Percentiles rank a stretch among this genome's conserved stretches.
These are phyloP conservation scores for Mariannaea sp. DNA, from an alignment of 2,329 filamentous ascomycete genomes.

Conservation along the genomic window DNA sequence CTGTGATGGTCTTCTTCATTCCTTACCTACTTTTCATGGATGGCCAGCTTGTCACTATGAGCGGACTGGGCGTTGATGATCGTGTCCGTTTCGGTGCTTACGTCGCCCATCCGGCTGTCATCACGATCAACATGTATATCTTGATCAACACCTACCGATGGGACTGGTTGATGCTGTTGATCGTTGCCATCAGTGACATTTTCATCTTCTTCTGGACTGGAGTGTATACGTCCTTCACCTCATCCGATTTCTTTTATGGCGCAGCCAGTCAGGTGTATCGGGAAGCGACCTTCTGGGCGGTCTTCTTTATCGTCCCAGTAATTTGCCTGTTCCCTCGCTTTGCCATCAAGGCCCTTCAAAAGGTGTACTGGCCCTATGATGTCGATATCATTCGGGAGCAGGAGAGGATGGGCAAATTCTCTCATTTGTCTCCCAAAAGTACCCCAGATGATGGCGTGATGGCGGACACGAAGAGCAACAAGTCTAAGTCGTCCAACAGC, in stretches of 20 bases:
- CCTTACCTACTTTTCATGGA: slow-evolving; percentile 78
- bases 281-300: slow-evolving; percentile 84
- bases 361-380: slow-evolving; percentile 91
- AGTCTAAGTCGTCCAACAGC: slow-evolving; percentile 64
- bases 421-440: slow-evolving; percentile 59
- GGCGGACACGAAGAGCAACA: slow-evolving; percentile 41
- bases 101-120: slow-evolving; percentile 80
- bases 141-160: slow-evolving; percentile 96
- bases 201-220: slow-evolving; percentile 97
- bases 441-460: slow-evolving; percentile 48
- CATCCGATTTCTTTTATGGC: slow-evolving; percentile 68
- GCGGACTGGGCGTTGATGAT: slow-evolving; percentile 77
- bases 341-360: slow-evolving; percentile 83
- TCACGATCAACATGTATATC: slow-evolving; percentile 93
- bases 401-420: slow-evolving; percentile 80
- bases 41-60: slow-evolving; percentile 71
- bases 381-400: slow-evolving; percentile 97
- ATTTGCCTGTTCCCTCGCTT: slow-evolving; percentile 89
- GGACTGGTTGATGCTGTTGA: slow-evolving; percentile 93
- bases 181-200: slow-evolving; percentile 80
- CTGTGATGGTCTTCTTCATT: slow-evolving; percentile 90
- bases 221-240: slow-evolving; percentile 67
- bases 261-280: slow-evolving; percentile 79
- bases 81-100: slow-evolving; percentile 85
- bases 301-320: slow-evolving; percentile 76